A percentile compares a stretch with the other conserved stretches of the same genome.
Conservation (phyloP, 2,329 filamentous ascomycete genomes). For the Metarhizium humberi region DNA sequence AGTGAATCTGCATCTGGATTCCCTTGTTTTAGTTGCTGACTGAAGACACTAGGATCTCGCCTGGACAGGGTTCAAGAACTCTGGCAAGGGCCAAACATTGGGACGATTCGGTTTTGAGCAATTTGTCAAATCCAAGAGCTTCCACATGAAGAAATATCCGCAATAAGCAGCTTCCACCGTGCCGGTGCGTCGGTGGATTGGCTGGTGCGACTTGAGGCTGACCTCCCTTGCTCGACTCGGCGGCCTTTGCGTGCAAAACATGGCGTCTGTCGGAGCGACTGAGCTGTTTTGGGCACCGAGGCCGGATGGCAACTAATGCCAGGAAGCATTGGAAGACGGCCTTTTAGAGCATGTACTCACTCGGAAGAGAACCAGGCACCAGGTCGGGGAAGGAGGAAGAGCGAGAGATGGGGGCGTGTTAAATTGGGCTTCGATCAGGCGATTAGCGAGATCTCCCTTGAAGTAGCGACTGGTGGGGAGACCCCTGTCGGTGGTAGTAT, state of each 20-base stretch:
- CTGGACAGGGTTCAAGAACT: slow-evolving; percentile 98
- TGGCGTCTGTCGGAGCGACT: neutral
- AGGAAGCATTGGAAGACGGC: neutral
- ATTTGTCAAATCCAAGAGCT: slow-evolving; percentile 94
- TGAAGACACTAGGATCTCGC: slow-evolving; percentile 59
- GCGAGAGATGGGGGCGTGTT: neutral
- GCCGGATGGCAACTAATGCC: neutral
- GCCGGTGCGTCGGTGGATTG: neutral
- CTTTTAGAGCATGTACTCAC: neutral
- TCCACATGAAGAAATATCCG: slow-evolving; percentile 77
- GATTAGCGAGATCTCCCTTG: slow-evolving; percentile 14
- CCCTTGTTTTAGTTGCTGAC: slow-evolving; percentile 3
- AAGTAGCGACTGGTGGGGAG: too few species aligned
- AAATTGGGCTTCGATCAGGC: slow-evolving; percentile 1
- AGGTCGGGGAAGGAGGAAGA: neutral
- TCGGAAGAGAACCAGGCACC: neutral
- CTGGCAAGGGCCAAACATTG: slow-evolving; percentile 82
- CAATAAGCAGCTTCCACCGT: slow-evolving; percentile 31
- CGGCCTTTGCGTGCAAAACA: neutral
- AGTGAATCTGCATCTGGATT: too few species aligned
- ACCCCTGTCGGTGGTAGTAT: too few species aligned
- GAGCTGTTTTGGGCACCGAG: neutral
- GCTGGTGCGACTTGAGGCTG: neutral
- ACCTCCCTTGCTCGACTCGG: too few species aligned
- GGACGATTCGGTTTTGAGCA: slow-evolving; percentile 89